A percentile compares a stretch with the other conserved stretches of the same genome.
Conservation (phyloP, 2,329 filamentous ascomycete species). For the Teratosphaeria gauchensis region DNA sequence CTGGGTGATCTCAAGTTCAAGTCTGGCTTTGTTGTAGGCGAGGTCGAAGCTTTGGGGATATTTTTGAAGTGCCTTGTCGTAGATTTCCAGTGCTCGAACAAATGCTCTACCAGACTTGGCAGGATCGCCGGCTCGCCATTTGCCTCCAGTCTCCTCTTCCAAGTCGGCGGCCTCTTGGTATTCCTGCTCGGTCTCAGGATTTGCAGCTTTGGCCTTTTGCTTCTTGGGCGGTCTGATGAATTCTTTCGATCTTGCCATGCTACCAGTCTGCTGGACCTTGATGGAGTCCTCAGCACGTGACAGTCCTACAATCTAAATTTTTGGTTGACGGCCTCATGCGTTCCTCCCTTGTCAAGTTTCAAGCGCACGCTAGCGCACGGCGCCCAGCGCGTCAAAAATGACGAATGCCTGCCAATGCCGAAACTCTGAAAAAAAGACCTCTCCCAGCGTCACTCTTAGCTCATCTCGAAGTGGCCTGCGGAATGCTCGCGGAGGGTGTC, state of each 20-base stretch:
- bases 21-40: slow-evolving; percentile 65
- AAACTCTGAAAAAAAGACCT: background rate
- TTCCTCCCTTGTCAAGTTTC: background rate
- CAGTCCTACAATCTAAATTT: background rate
- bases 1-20: slow-evolving; percentile 61
- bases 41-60: slow-evolving; percentile 58
- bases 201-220: slow-evolving; percentile 29
- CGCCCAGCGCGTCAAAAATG: background rate
- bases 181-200: slow-evolving; percentile 54
- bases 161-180: slow-evolving; percentile 59
- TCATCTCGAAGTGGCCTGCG: background rate
- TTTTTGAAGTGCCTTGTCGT: slow-evolving; percentile 52
- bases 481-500: background rate
- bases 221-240: slow-evolving; percentile 22
- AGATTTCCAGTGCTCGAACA: slow-evolving; percentile 55
- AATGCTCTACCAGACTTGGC: slow-evolving; percentile 55
- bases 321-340: background rate
- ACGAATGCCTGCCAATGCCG: background rate
- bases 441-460: background rate
- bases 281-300: background rate
- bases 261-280: background rate
- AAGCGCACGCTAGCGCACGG: background rate
- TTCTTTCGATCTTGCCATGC: slow-evolving; percentile 23
- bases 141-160: slow-evolving; percentile 61
- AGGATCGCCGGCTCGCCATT: slow-evolving; percentile 63